Conservation (phyloP, 208 protist species). For the Crithidia fasciculata region DNA sequence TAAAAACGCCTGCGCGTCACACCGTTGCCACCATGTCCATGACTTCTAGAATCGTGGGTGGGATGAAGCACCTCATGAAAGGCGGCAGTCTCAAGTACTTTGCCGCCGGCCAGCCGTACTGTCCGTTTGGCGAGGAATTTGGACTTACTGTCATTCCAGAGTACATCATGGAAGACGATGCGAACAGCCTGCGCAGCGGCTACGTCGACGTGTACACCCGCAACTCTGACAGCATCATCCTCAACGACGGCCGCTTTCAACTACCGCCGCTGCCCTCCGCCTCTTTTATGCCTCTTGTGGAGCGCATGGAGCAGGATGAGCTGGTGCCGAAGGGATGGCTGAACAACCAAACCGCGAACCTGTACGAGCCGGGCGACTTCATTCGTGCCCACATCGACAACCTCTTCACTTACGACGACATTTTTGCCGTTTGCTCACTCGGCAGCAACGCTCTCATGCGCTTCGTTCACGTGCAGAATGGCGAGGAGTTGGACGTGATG, state of each 20-base stretch:
- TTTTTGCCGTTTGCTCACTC: constrained; percentile 84
- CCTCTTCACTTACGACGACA: constrained; percentile 92
- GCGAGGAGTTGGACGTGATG: constrained; percentile 86
- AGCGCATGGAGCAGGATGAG: constrained; percentile 81
- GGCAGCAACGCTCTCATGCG: constrained; percentile 80
- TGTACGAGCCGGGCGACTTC: constrained; percentile 90
- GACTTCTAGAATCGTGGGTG: constrained; percentile 38
- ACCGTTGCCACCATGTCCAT: constrained; percentile 25
- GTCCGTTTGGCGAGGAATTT: constrained; percentile 87
- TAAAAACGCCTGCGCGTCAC: neutral
- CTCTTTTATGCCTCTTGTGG: constrained; percentile 73
- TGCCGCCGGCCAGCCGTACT: constrained; percentile 75
- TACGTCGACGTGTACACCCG: constrained; percentile 89
- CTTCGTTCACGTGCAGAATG: constrained; percentile 91
- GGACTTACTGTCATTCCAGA: constrained; percentile 85
- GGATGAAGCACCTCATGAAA: constrained; percentile 59
- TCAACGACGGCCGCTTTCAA: constrained; percentile 89
- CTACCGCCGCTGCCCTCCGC: constrained; percentile 72
- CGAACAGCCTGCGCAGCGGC: constrained; percentile 61
- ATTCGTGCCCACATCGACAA: constrained; percentile 92
- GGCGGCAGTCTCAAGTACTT: constrained; percentile 81
- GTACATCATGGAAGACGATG: constrained; percentile 77
- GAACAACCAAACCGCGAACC: constrained; percentile 90
- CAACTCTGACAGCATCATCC: constrained; percentile 69
- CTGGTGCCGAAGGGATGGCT: constrained; percentile 79